phyloP scores from a whole-genome alignment of 176 grass and related monocot species.

The maize (Zea mays) region DNA sequence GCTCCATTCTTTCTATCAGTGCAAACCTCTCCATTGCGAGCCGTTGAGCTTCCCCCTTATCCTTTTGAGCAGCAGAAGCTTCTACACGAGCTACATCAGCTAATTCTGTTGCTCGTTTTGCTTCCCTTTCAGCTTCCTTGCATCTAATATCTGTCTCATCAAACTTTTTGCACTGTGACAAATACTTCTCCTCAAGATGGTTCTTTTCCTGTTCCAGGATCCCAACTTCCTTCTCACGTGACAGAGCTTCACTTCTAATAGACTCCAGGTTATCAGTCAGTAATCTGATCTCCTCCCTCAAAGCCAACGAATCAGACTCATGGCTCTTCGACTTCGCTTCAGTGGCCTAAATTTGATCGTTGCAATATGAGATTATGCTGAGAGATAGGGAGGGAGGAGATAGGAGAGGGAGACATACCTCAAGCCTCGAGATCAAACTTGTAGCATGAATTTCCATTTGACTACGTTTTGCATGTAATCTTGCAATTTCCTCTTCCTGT shows the following conservation, averaged over 20 bases:
- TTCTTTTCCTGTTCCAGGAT: constrained; percentile 93
- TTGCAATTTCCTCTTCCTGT: constrained; percentile 85
- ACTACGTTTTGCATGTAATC: constrained; percentile 68
- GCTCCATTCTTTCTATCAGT: constrained; percentile 79
- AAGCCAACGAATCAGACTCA: constrained; percentile 57
- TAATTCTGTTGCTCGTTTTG: constrained; percentile 77
- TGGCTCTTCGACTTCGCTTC: constrained; percentile 74
- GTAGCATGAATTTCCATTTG: constrained; percentile 72
- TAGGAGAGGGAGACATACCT: constrained; percentile 44
- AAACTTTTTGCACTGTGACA: constrained; percentile 72
- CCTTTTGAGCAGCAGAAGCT: constrained; percentile 69
- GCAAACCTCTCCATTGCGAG: constrained; percentile 81
- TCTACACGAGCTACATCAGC: constrained; percentile 75
- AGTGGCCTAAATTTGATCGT: constrained; percentile 52
- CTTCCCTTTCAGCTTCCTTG: constrained; percentile 91
- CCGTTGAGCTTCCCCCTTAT: constrained; percentile 77
- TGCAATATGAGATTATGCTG: constrained; percentile 30
- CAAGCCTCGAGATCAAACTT: constrained; percentile 68
- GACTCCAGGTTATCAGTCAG: constrained; percentile 67
- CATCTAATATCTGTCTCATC: constrained; percentile 77
- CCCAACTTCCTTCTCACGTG: constrained; percentile 66
- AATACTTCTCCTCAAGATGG: constrained; percentile 79
- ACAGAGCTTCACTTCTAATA: constrained; percentile 62
- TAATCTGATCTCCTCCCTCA: constrained; percentile 81
- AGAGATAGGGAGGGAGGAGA: not conserved